A percentile compares a stretch with the other conserved stretches of the same genome.
phyloP scores from a whole-genome alignment of 2,329 filamentous ascomycete species.

The Venturia oleaginea region DNA sequence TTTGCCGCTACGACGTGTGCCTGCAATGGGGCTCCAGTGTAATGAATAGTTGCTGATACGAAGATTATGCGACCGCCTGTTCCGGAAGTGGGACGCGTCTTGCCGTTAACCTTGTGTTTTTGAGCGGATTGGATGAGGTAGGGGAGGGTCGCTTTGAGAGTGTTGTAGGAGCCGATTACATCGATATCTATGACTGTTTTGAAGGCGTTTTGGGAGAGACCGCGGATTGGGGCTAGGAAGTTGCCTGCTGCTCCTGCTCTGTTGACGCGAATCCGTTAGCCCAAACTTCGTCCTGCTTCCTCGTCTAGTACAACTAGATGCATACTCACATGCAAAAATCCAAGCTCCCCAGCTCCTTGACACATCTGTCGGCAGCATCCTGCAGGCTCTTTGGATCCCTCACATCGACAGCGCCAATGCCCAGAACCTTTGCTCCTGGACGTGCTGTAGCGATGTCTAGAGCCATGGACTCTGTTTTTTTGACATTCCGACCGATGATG shows the following conservation, averaged over 20 bases:
- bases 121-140: slow-evolving; percentile 67
- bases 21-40: slow-evolving; percentile 76
- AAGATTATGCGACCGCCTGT: slow-evolving; percentile 81
- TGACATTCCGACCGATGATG: slow-evolving; percentile 81
- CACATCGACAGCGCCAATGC: slow-evolving; percentile 68
- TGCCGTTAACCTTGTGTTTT: slow-evolving; percentile 51
- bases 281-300: too few species aligned
- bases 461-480: slow-evolving; percentile 77
- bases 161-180: slow-evolving; percentile 87
- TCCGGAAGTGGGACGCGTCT: slow-evolving; percentile 36
- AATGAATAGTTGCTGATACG: slow-evolving; percentile 85
- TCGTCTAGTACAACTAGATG: too few species aligned
- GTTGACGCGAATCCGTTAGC: slow-evolving; percentile 9
- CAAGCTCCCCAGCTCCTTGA: slow-evolving; percentile 73
- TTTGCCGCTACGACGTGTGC: slow-evolving; percentile 89
- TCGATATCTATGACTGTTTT: slow-evolving; percentile 95
- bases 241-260: slow-evolving; percentile 93
- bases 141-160: slow-evolving; percentile 81
- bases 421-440: slow-evolving; percentile 72
- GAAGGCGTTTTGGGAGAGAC: slow-evolving; percentile 81
- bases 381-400: slow-evolving; percentile 56
- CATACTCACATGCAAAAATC: slow-evolving; percentile 80
- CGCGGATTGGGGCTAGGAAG: slow-evolving; percentile 78
- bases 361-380: slow-evolving; percentile 68
- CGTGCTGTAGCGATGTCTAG: slow-evolving; percentile 74